Evolutionary conservation across 2,329 filamentous ascomycete species (phyloP).

Genomic region (Venturia aucupariae): DNA sequence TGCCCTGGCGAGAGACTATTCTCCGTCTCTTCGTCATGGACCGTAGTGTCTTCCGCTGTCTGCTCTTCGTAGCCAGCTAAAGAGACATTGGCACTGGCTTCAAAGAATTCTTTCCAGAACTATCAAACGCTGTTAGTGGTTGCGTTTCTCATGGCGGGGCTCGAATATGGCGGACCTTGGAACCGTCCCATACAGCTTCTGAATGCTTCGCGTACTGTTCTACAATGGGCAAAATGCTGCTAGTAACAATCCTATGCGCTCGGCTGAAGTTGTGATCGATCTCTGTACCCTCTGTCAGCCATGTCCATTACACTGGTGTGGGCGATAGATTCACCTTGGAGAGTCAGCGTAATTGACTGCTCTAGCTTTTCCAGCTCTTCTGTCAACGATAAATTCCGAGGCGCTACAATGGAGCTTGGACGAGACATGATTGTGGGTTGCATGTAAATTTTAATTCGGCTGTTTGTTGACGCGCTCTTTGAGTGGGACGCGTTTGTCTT

Average conservation of each 20-base stretch:
- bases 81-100: constrained; percentile 94
- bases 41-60: constrained; percentile 47
- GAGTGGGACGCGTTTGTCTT: neutral
- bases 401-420: constrained; percentile 32
- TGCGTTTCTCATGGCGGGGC: constrained; percentile 13
- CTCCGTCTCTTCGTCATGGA: constrained; percentile 28
- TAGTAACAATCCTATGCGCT: constrained; percentile 90
- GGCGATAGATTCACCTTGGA: constrained; percentile 59
- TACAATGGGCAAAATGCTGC: constrained; percentile 83
- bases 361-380: constrained; percentile 95
- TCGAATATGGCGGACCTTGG: constrained; percentile 54
- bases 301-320: neutral
- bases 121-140: constrained; percentile 28
- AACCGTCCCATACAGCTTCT: constrained; percentile 89
- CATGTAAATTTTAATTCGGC: neutral
- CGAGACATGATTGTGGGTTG: constrained; percentile 38
- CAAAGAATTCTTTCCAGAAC: constrained; percentile 99
- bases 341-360: constrained; percentile 89
- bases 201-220: constrained; percentile 95
- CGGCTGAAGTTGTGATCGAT: constrained; percentile 98
- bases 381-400: constrained; percentile 64
- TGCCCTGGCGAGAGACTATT: constrained; percentile 18
- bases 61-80: constrained; percentile 88
- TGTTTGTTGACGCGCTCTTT: neutral
- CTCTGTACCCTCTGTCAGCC: constrained; percentile 44